These are phyloP conservation scores for Neopestalotiopsis sp. DNA, from an alignment of 2,329 filamentous ascomycete genomes.

Conservation along the genomic window DNA sequence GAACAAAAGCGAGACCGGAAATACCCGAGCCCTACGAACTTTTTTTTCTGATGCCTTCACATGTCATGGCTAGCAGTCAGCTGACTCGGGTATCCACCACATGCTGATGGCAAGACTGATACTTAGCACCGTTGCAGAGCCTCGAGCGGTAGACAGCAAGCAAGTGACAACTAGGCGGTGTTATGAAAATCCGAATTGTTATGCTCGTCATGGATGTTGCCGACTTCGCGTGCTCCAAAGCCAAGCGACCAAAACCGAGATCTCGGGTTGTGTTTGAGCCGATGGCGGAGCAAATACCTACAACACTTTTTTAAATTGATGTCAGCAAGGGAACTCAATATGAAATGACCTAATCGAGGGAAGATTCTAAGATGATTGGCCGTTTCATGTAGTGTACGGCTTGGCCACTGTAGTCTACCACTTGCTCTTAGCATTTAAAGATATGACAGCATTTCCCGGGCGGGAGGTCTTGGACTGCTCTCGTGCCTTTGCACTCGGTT, in stretches of 20 bases:
- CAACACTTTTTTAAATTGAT: background rate
- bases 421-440: background rate
- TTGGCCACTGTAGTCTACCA: no score
- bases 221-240: no score
- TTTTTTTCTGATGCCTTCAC: background rate
- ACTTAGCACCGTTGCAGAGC: background rate
- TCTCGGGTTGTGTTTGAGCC: background rate
- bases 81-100: background rate
- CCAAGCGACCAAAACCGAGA: background rate
- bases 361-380: background rate
- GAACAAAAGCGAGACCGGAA: background rate
- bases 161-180: background rate
- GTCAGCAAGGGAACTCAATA: conserved; percentile 1
- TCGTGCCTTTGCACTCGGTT: background rate
- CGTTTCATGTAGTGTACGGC: background rate
- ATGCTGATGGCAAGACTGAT: background rate
- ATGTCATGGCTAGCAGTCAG: background rate
- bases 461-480: background rate
- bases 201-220: no score
- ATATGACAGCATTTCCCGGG: background rate
- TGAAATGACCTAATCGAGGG: background rate
- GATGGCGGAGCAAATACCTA: background rate
- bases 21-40: background rate
- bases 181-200: background rate
- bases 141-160: background rate